Percentiles rank a stretch among this genome's conserved stretches.
These are phyloP conservation scores for Debaryomyces psychrophilus DNA, from an alignment of 1,139 yeast species.

Conservation along the genomic window DNA sequence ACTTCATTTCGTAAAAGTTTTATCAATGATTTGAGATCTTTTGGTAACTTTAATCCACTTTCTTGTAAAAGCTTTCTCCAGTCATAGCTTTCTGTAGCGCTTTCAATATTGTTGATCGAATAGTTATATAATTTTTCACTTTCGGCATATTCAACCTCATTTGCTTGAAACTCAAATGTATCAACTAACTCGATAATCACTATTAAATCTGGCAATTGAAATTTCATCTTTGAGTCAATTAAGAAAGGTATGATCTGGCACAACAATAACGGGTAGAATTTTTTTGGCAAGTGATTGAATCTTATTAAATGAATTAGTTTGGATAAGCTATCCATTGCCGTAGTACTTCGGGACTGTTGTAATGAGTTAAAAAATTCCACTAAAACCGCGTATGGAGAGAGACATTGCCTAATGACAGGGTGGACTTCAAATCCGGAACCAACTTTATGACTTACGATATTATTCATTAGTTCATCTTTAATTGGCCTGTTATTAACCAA, in stretches of 20 bases:
- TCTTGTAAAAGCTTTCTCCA: conserved; percentile 37
- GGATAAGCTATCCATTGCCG: conserved; percentile 31
- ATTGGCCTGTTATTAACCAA: conserved; percentile 56
- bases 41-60: conserved; percentile 26
- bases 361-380: conserved; percentile 48
- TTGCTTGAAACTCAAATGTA: conserved; percentile 40
- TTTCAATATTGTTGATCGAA: conserved; percentile 30
- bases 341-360: conserved; percentile 31
- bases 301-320: conserved; percentile 56
- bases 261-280: conserved; percentile 54
- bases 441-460: conserved; percentile 49
- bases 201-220: conserved; percentile 49
- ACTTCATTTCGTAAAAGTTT: conserved; percentile 37
- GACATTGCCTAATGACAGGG: conserved; percentile 64
- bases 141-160: conserved; percentile 28
- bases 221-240: conserved; percentile 25
- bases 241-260: conserved; percentile 54
- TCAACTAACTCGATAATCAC: conserved; percentile 53
- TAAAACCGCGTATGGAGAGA: conserved; percentile 75
- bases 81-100: conserved; percentile 26
- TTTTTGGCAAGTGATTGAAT: conserved; percentile 67
- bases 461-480: conserved; percentile 57
- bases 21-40: conserved; percentile 27
- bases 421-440: conserved; percentile 43
- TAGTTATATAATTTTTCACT: conserved; percentile 38